These are phyloP conservation scores for Cinnamomum chago DNA, from an alignment of 164 flowering plant genomes.

Conservation along the genomic window DNA sequence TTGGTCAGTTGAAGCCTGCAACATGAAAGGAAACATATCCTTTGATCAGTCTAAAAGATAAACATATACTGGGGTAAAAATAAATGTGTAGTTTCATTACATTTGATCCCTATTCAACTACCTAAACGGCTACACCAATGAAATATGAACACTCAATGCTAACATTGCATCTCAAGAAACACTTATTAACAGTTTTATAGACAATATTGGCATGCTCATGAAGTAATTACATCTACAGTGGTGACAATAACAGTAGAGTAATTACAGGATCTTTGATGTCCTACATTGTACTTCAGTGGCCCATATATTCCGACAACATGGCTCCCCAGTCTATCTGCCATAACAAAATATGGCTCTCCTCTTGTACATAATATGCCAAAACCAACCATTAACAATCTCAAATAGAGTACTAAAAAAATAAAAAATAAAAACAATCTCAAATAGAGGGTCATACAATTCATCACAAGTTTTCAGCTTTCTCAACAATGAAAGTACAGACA, in stretches of 20 bases:
- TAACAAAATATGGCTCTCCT: no score
- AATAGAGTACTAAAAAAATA: no score
- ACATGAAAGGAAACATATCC: not conserved
- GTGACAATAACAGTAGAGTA: not conserved
- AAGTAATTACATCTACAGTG: not conserved
- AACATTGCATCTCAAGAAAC: not conserved
- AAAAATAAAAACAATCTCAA: no score
- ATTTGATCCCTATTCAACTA: not conserved
- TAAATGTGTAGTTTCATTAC: not conserved
- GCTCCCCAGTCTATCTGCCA: no score
- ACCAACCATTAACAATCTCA: no score
- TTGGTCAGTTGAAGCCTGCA: slow-evolving; percentile 90
- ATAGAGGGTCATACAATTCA: no score
- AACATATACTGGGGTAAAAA: not conserved
- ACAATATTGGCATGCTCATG: not conserved
- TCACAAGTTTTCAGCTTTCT: no score
- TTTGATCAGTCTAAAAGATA: slow-evolving; percentile 4
- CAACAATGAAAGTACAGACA: no score
- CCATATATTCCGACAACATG: not conserved
- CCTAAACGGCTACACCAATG: not conserved
- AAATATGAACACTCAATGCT: not conserved
- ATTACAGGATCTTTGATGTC: not conserved
- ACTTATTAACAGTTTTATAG: not conserved
- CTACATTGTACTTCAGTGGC: not conserved
- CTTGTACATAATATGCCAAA: no score